These are phyloP conservation scores for Phytophthora pluvialis DNA, from an alignment of 352 stramenopile genomes.

Conservation along the genomic window DNA sequence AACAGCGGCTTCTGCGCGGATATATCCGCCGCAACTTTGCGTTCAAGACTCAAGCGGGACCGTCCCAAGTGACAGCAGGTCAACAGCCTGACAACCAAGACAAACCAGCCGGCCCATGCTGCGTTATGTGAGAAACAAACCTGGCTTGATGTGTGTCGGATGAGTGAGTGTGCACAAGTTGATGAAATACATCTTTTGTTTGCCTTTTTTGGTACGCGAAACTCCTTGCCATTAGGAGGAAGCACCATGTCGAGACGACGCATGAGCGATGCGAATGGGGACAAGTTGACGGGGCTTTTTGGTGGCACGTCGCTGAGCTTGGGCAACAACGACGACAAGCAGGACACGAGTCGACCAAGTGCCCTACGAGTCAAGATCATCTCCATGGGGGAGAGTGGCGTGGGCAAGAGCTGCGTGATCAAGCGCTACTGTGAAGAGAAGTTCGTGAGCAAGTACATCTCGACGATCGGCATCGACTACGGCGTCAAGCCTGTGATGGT, in stretches of 20 bases:
- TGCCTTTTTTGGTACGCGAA: conserved; percentile 13
- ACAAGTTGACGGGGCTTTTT: conserved; percentile 52
- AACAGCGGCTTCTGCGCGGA: conserved; percentile 65
- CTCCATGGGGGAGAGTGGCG: conserved; percentile 89
- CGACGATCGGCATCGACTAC: conserved; percentile 96
- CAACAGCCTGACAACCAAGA: conserved; percentile 21
- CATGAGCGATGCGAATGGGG: conserved; percentile 73
- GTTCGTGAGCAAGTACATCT: conserved; percentile 96
- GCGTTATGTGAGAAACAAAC: conserved; percentile 30
- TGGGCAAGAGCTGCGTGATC: conserved; percentile 95
- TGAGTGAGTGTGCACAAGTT: conserved; percentile 7
- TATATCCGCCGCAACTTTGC: conserved; percentile 81
- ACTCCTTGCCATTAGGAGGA: conserved; percentile 8
- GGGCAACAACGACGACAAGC: conserved; percentile 35
- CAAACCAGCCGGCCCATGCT: conserved; percentile 26
- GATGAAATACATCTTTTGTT: conserved; percentile 26
- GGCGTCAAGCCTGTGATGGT: conserved; percentile 92
- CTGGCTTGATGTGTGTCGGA: conserved; percentile 7
- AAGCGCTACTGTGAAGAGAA: conserved; percentile 96
- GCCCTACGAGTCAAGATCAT: conserved; percentile 94
- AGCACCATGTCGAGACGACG: conserved; percentile 30
- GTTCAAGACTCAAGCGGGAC: conserved; percentile 39
- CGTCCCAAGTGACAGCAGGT: neutral
- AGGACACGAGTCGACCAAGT: conserved; percentile 41
- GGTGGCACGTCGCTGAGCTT: conserved; percentile 29